These are phyloP conservation scores for Posidonia oceanica DNA, from an alignment of 116 monocot genomes.

Conservation along the genomic window DNA sequence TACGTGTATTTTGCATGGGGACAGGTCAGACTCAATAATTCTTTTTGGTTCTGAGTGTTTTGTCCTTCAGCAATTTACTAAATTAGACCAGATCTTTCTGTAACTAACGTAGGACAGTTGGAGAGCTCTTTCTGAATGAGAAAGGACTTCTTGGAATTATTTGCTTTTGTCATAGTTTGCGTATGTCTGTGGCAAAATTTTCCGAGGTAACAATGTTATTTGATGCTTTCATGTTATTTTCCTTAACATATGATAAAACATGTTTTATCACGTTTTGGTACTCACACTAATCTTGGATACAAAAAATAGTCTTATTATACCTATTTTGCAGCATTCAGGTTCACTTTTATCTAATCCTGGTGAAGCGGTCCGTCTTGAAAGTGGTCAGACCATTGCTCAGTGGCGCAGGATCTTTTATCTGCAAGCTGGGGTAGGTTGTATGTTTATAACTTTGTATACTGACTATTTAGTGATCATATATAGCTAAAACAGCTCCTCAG, in stretches of 20 bases:
- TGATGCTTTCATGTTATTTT: slow-evolving; percentile 1
- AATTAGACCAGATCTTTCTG: slow-evolving; percentile 3
- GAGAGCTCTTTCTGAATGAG: slow-evolving; percentile 67
- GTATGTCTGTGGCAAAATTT: slow-evolving; percentile 82
- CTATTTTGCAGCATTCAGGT: slow-evolving; percentile 77
- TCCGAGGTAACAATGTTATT: slow-evolving; percentile 54
- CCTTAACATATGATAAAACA: too few species aligned
- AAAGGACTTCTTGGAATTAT: slow-evolving; percentile 58
- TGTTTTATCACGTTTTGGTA: background rate
- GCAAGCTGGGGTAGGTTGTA: slow-evolving; percentile 48
- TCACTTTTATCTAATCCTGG: slow-evolving; percentile 41
- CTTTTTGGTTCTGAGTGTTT: background rate
- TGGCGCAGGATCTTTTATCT: slow-evolving; percentile 44
- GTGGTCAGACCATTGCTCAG: slow-evolving; percentile 62
- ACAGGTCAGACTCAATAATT: slow-evolving; percentile 28
- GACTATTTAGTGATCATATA: background rate
- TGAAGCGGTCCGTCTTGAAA: slow-evolving; percentile 56
- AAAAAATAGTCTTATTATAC: background rate
- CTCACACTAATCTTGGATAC: background rate
- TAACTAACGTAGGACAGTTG: slow-evolving; percentile 35
- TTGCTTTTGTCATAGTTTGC: slow-evolving; percentile 66
- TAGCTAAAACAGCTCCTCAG: background rate
- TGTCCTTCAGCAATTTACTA: background rate
- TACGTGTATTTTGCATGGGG: slow-evolving; percentile 58
- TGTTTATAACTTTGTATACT: background rate